Base-by-base conservation (phyloP, 1,139 yeast genomes). In the Debaryomyces robertsiae region DNA sequence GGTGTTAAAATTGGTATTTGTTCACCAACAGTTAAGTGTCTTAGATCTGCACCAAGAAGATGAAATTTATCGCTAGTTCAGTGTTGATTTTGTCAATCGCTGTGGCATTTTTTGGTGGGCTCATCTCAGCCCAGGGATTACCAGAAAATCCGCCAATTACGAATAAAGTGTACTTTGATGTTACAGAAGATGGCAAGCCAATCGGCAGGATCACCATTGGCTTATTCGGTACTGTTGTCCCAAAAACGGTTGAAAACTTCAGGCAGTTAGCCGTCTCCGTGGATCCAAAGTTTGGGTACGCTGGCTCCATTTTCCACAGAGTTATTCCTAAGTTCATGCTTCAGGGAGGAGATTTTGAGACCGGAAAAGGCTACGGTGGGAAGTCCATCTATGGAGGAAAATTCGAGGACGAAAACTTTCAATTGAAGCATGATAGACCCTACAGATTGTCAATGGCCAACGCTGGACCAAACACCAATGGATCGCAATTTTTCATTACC, bases 161-260 rank as follows among this genome's bases (percentile, higher is more conserved):
- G 51, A 72, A 78, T 63, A 84, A 82, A 65, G 96, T 93, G 27
- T 93, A 70, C 68, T 89, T 93, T 54, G 98, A 93, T 58, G 74
- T 93, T 49, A 77, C 83, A 46, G 90, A 87, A 58, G 96, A 88
- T 46, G 95, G 85, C 41, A 71, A 80, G 60, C 68, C 75, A 25
- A 60, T 83, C 40, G 94, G 93, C n/a, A 73, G 81, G 43, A 68
- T 85, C 47, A 78, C 80, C 45, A 66, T 85, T 52, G 94, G 91
- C 0, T 65, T 85, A 45, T 85, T 81, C 55, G 93, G 91, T 22
- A 69, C 80, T 1, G 77, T 79, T 41, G 82, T 77, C 23, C 84
- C 84, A 44, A 78, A 74, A 54, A 79, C 84, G 11, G 81, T 64
- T 31, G 81, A 79, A 53, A 79, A 79, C 63, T 79, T 79, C 54